Percentiles rank a stretch among this genome's conserved stretches.
Conservation (phyloP, 371 early-diverging fungal genomes). For the Sanchytrium tribonematis region DNA sequence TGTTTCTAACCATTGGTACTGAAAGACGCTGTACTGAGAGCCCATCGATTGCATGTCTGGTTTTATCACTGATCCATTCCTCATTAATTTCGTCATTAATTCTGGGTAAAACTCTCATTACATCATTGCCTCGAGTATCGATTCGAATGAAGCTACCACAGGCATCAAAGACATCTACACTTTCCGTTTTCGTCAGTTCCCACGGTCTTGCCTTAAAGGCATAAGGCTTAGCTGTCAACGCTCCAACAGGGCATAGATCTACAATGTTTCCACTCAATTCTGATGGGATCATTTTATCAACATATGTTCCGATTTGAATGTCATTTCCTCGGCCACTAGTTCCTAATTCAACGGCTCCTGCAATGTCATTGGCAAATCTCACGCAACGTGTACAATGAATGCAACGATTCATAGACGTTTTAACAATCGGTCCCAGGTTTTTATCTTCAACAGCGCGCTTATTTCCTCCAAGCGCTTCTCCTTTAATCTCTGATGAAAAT, state of each 20-base stretch:
- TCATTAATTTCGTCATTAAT: conserved; percentile 86
- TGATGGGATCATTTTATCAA: conserved; percentile 53
- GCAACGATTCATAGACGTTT: conserved; percentile 87
- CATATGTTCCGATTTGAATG: conserved; percentile 88
- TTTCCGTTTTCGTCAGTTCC: conserved; percentile 84
- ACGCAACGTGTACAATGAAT: conserved; percentile 97
- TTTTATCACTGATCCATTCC: conserved; percentile 95
- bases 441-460: conserved; percentile 93
- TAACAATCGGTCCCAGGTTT: conserved; percentile 78
- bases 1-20: conserved; percentile 54
- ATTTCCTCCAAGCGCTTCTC: conserved; percentile 6
- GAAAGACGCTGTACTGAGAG: conserved; percentile 77
- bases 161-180: conserved; percentile 79
- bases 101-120: conserved; percentile 77
- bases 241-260: conserved; percentile 92
- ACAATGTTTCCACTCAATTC: conserved; percentile 92
- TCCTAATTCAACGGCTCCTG: conserved; percentile 78
- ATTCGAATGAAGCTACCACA: conserved; percentile 78
- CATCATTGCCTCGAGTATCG: conserved; percentile 81
- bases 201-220: conserved; percentile 76
- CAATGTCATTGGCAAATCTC: conserved; percentile 88
- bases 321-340: conserved; percentile 85
- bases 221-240: conserved; percentile 83
- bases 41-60: conserved; percentile 78
- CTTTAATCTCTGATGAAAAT: conserved; percentile 36